Evolutionary conservation across 805 yeast genomes (phyloP).

Genomic region (Zygotorulaspora chibaensis): DNA sequence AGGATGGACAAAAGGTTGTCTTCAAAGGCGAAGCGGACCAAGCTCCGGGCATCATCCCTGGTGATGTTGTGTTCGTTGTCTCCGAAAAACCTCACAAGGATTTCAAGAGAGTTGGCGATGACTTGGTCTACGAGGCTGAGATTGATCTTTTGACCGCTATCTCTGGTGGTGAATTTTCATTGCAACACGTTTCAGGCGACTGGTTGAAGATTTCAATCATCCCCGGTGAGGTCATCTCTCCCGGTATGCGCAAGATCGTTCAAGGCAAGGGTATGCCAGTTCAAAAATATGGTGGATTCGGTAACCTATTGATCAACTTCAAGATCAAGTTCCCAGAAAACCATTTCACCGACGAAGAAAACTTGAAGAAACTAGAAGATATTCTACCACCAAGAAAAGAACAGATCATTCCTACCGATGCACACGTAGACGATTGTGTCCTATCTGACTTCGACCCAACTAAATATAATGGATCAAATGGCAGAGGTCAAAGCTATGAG

Average conservation of each 20-base stretch:
- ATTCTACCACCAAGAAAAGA: slow-evolving; percentile 75
- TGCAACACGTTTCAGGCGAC: slow-evolving; percentile 90
- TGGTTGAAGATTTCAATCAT: slow-evolving; percentile 75
- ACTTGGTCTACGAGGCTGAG: slow-evolving; percentile 78
- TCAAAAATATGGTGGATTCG: slow-evolving; percentile 79
- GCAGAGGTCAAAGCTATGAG: slow-evolving; percentile 36
- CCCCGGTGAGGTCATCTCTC: slow-evolving; percentile 91
- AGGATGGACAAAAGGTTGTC: slow-evolving; percentile 82
- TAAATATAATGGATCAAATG: slow-evolving; percentile 45
- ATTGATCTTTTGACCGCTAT: slow-evolving; percentile 90
- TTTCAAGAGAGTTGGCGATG: slow-evolving; percentile 86
- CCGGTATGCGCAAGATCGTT: slow-evolving; percentile 75
- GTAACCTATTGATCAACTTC: slow-evolving; percentile 83
- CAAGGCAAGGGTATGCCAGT: slow-evolving; percentile 98
- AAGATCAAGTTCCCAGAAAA: slow-evolving; percentile 81
- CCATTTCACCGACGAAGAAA: slow-evolving; percentile 70
- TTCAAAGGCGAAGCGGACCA: slow-evolving; percentile 98
- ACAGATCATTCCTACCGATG: slow-evolving; percentile 60
- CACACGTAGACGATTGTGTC: slow-evolving; percentile 76
- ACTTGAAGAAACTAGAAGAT: slow-evolving; percentile 65
- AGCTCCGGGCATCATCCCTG: slow-evolving; percentile 90
- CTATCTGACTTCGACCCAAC: slow-evolving; percentile 63
- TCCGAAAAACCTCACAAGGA: slow-evolving; percentile 83
- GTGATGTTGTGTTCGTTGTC: slow-evolving; percentile 90
- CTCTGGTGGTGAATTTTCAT: slow-evolving; percentile 89